These are phyloP conservation scores for Conoideocrella luteorostrata DNA, from an alignment of 2,329 filamentous ascomycete species.

Conservation along the genomic window DNA sequence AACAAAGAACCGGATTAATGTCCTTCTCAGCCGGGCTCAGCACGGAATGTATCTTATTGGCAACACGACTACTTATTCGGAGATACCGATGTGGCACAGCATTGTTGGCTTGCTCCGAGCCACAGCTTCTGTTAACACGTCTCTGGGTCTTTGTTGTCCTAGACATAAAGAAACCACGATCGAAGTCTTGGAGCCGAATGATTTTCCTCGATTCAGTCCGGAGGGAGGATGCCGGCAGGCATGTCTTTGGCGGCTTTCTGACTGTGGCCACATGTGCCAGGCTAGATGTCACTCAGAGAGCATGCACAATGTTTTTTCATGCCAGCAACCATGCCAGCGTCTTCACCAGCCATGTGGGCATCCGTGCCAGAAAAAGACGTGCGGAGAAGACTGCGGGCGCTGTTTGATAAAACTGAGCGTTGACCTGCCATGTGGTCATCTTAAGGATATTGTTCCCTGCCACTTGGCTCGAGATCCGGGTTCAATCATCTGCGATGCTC, in stretches of 20 bases:
- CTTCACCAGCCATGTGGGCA: no score
- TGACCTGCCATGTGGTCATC: slow-evolving; percentile 3
- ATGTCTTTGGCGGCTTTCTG: no score
- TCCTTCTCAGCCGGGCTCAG: slow-evolving; percentile 58
- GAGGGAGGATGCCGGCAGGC: no score
- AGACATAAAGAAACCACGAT: slow-evolving; percentile 51
- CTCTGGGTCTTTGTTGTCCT: slow-evolving; percentile 52
- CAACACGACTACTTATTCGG: slow-evolving; percentile 50
- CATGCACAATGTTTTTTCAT: no score
- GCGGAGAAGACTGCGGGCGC: not conserved
- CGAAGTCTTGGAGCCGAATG: slow-evolving; percentile 39
- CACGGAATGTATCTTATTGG: slow-evolving; percentile 71
- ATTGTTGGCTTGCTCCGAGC: slow-evolving; percentile 47
- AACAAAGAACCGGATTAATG: slow-evolving; percentile 62
- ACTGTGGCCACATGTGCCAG: no score
- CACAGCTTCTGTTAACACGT: slow-evolving; percentile 39
- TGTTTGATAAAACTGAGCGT: not conserved
- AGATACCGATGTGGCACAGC: slow-evolving; percentile 57
- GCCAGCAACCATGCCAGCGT: no score
- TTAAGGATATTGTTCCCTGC: slow-evolving; percentile 21
- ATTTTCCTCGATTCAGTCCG: slow-evolving; percentile 29
- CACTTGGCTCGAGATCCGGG: slow-evolving; percentile 36
- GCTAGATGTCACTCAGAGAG: no score
- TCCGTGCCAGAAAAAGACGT: not conserved
- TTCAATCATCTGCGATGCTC: slow-evolving; percentile 40